Evolutionary conservation across 2,329 filamentous ascomycete genomes (phyloP), one percentile per base, ranked within the genome.

Genomic region (Coniochaeta sp.): DNA sequence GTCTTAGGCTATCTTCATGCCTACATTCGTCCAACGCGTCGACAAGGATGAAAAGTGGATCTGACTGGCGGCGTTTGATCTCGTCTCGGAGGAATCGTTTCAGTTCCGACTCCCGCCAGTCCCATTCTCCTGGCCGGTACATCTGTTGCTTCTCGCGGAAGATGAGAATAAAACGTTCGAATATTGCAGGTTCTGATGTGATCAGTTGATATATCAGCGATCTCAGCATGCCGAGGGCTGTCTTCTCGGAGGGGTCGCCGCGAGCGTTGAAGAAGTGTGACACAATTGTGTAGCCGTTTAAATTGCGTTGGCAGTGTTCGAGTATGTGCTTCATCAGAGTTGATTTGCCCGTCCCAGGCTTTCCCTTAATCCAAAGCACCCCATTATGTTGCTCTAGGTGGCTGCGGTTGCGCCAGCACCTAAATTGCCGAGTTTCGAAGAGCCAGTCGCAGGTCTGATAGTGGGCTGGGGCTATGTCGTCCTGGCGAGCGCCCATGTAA

Each of bases 221-320:
- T 2, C 81, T 73, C 62, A 82, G 83, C 67, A 85, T 74, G 0
- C 83, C 82, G 0, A 69, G 28, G 0, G 73, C 70, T 0, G 79
- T 75, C 58, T 71, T 80, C 54, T 85, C 79, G 9, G 80, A 65
- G 4, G 67, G 34, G 0, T 70, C 67, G 0, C 78, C 79, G 59
- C 76, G 67, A 0, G 78, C 78, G 59, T 81, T 77, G 70, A 81
- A 82, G 67, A 81, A 82, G 67, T 80, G 81, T 0, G 73, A 75
- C 1, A 79, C 59, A 0, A 76, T 62, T 0, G 69, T 44, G 1
- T 62, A 60, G 16, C 65, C 61, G 2, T 55, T 28, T 26, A 65
- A 67, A 22, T 57, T 62, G 19, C 62, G 62, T n/a, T 63, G 50
- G 40, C 63, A 52, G 42, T 62, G 58, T 22, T 60, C 58, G 32